Base-by-base conservation (phyloP, 1,284 basidiomycete genomes). In the Rhodotorula sp. region DNA sequence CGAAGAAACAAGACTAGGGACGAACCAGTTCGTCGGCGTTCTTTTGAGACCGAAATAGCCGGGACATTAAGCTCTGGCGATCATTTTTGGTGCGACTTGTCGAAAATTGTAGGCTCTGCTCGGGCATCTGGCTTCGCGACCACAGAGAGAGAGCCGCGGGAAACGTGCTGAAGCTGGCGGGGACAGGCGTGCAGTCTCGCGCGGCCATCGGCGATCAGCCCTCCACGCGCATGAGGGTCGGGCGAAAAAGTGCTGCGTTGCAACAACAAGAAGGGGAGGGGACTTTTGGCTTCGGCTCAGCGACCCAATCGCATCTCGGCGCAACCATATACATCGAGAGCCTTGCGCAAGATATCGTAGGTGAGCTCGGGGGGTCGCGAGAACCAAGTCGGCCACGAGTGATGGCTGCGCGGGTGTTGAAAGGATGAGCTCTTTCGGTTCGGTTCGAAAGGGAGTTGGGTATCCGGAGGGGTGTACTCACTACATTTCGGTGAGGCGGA, bases 301-400 rank as follows among this genome's bases (percentile, higher is more conserved):
- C 76, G 66, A 14, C 78, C 78, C 3, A 77, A 56, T 15, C 78
- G 70, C 74, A 77, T 78, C 65, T 79, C 74, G 26, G 77, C 76
- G 3, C 72, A 62, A 4, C 77, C 77, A 61, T 78, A 78, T 54
- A 73, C 51, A 66, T 79, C 78, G 54, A 79, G 58, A n/a, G 77
- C 78, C 14, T 58, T 31, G 8, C 71, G 68, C 47, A 79, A 65
- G 31, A 73, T 65, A 1, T 64, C 20, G 63, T 78, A 77, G 16
- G 63, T 62, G 4, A 79, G 58, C 5, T 56, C 54, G 16, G 59
- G 26, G 3, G 76, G 74, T 26, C 68, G 51, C 1, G 74, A 70
- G 18, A 78, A 66, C 70, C 77, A 75, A 3, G 64, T 58, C 8
- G 77, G 74, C 3, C 71, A 75, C 5, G 78, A 58, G 57, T 77